Conservation (phyloP, 139 green algal species). For the Coccomyxa sp. region DNA sequence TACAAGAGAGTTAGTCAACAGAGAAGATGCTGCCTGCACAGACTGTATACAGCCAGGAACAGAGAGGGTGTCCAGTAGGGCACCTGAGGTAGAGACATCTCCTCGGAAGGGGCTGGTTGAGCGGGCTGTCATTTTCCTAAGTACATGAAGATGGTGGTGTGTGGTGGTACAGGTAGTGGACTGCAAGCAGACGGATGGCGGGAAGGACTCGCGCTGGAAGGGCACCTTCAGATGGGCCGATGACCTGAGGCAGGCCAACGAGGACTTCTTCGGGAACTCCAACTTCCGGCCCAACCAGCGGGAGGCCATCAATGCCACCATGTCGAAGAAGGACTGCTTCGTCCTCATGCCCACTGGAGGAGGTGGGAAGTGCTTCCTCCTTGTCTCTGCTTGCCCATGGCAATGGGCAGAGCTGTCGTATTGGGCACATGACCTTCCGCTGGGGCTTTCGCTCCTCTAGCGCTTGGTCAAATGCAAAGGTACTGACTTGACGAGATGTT, state of each 20-base stretch:
- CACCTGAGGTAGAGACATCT: too few species aligned
- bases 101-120: too few species aligned
- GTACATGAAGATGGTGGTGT: conserved; percentile 16
- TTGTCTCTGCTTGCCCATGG: too few species aligned
- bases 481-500: too few species aligned
- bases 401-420: too few species aligned
- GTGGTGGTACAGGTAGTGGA: neutral
- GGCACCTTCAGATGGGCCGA: conserved; percentile 10
- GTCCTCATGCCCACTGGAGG: conserved; percentile 84
- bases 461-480: too few species aligned
- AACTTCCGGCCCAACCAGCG: conserved; percentile 70
- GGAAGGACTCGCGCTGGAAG: neutral
- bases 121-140: neutral
- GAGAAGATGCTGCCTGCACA: too few species aligned
- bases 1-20: too few species aligned
- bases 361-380: conserved; percentile 6
- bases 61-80: too few species aligned
- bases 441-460: too few species aligned
- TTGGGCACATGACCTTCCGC: too few species aligned
- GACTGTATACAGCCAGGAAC: too few species aligned
- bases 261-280: conserved; percentile 58
- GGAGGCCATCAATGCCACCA: conserved; percentile 73
- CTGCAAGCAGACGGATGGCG: conserved; percentile 8
- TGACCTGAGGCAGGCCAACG: conserved; percentile 30
- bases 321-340: conserved; percentile 69